Base-by-base conservation (phyloP, 208 protist genomes). In the Leptomonas pyrrhocoris region DNA sequence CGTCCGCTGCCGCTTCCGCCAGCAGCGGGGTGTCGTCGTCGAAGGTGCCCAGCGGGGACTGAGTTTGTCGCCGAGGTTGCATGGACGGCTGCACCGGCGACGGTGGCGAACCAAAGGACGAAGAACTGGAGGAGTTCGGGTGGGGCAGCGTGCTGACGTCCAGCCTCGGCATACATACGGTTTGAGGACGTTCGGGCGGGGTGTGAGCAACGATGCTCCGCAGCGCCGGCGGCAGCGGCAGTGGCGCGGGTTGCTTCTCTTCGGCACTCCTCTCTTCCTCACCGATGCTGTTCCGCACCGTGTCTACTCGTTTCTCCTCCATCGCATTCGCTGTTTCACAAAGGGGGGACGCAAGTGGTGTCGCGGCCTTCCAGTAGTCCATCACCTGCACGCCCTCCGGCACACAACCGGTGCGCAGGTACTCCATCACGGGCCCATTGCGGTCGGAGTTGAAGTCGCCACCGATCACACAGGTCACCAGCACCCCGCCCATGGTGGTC, bases 381-480 rank as follows among this genome's bases (percentile, higher is more conserved):
- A 90, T 74, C 48, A 89, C 81, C 25, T 75, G 36, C 42, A 80
- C 79, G 19, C 57, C 74, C 1, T 63, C 43, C 11, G 87, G 81
- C 6, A 86, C 69, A 2, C 38, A 43, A 7, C 85, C 84, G 0
- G 42, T 74, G 45, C 79, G 48, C 19, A 91, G 34, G 60, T 90
- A 96, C 34, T 67, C 60, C 48, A 92, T 62, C 2, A 82, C 74
- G 2, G 86, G 66, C 6, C 78, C 73, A 43, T 34, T 83, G 31
- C 73, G 77, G n/a, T 96, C 88, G 1, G 83, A 70, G 72, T 96
- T 96, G 60, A 94, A 92, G 77, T 96, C 92, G 27, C 92, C 92
- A 15, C 74, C 85, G 46, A 96, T 72, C 53, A 96, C 64, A 49
- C 83, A 83, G 2, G 76, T 77, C 13, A 92, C 83, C 11, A 45